Percentiles rank a stretch among this genome's conserved stretches.
phyloP scores from a whole-genome alignment of 2,329 filamentous ascomycete species.

The Aureobasidium sp. region DNA sequence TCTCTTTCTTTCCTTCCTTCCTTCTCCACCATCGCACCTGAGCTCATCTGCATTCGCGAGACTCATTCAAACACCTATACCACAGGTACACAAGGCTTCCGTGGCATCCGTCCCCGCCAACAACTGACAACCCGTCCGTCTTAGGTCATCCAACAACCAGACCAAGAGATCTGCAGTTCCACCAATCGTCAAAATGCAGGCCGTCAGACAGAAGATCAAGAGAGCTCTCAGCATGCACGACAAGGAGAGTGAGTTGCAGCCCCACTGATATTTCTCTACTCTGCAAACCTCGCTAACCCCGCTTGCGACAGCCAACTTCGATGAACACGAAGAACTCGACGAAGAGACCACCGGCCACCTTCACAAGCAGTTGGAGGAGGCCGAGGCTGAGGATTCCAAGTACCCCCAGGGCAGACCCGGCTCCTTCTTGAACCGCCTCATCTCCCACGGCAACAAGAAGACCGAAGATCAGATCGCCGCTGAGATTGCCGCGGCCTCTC shows the following conservation, averaged over 20 bases:
- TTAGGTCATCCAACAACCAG: background rate
- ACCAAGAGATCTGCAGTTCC: background rate
- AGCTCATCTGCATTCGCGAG: background rate
- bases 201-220: constrained; percentile 32
- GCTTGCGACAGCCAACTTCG: constrained; percentile 18
- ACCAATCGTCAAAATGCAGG: constrained; percentile 27
- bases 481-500: constrained; percentile 6
- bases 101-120: background rate
- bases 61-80: background rate
- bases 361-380: constrained; percentile 30
- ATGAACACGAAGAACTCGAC: constrained; percentile 30
- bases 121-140: background rate
- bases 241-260: constrained; percentile 28
- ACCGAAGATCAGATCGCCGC: constrained; percentile 31
- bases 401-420: constrained; percentile 28
- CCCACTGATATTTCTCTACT: background rate
- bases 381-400: constrained; percentile 26
- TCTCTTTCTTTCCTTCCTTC: background rate
- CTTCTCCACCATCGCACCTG: background rate
- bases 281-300: constrained; percentile 2
- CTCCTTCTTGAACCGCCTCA: constrained; percentile 33
- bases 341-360: constrained; percentile 33
- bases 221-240: constrained; percentile 32
- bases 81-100: constrained; percentile 4
- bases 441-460: constrained; percentile 35